These are phyloP conservation scores for Lipomyces sp. DNA, from an alignment of 805 yeast genomes.

Conservation along the genomic window DNA sequence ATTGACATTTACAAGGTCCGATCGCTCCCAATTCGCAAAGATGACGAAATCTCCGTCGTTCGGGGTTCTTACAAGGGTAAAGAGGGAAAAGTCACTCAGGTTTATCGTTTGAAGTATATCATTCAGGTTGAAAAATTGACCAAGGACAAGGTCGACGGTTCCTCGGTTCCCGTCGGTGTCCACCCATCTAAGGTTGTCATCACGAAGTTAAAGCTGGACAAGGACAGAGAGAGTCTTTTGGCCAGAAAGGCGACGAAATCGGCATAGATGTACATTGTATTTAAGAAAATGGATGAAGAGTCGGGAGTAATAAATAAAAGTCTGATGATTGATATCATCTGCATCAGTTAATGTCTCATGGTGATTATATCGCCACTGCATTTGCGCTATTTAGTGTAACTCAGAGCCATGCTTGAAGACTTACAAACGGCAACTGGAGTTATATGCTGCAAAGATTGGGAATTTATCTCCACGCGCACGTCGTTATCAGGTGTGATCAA, in stretches of 20 bases:
- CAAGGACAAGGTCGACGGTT: constrained; percentile 98
- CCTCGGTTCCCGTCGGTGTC: constrained; percentile 93
- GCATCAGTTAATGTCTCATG: not conserved
- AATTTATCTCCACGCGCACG: constrained; percentile 38
- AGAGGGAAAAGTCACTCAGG: constrained; percentile 97
- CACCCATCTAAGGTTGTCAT: constrained; percentile 99
- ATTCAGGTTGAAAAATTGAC: constrained; percentile 96
- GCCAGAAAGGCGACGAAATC: constrained; percentile 32
- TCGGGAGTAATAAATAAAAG: constrained; percentile 23
- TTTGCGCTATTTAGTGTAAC: not conserved
- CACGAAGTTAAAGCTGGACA: constrained; percentile 97
- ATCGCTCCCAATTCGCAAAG: constrained; percentile 96
- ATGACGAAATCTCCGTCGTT: constrained; percentile 92
- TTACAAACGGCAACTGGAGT: not conserved
- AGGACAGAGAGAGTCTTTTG: constrained; percentile 98
- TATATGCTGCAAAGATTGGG: constrained; percentile 21
- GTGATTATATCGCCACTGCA: not conserved
- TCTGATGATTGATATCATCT: not conserved
- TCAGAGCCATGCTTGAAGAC: not conserved
- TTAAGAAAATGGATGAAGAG: not conserved
- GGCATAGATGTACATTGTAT: constrained; percentile 17
- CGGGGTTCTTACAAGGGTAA: constrained; percentile 99
- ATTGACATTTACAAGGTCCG: constrained; percentile 53
- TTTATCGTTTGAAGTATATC: constrained; percentile 97
- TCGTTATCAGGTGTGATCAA: constrained; percentile 25